A percentile compares a stretch with the other conserved stretches of the same genome.
These are phyloP conservation scores for Phialophora tarda DNA, from an alignment of 2,329 filamentous ascomycete genomes.

Conservation along the genomic window DNA sequence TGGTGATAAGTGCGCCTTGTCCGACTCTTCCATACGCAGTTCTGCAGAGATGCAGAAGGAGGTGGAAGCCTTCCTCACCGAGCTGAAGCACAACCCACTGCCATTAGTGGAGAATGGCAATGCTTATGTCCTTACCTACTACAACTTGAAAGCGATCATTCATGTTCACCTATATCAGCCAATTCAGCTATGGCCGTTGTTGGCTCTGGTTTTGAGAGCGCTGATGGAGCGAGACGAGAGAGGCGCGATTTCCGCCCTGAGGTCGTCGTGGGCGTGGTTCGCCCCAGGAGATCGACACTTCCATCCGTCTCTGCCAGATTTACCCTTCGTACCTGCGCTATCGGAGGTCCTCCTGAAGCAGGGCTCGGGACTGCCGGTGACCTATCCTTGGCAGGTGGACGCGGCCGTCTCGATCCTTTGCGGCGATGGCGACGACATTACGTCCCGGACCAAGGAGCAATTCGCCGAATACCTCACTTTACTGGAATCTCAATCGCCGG, in stretches of 20 bases:
- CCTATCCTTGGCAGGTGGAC: slow-evolving; percentile 34
- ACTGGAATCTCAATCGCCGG: slow-evolving; percentile 33
- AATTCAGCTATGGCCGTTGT: slow-evolving; percentile 36
- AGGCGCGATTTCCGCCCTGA: slow-evolving; percentile 4
- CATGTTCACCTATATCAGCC: slow-evolving; percentile 33
- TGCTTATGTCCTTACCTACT: slow-evolving; percentile 58
- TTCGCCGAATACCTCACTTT: slow-evolving; percentile 30
- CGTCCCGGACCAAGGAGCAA: slow-evolving; percentile 32
- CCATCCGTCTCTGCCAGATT: slow-evolving; percentile 13
- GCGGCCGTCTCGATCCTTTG: slow-evolving; percentile 37
- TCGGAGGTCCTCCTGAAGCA: slow-evolving; percentile 2
- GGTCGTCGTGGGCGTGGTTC: background rate
- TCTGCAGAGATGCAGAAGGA: slow-evolving; percentile 29
- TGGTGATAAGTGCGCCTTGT: slow-evolving; percentile 56
- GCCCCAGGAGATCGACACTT: slow-evolving; percentile 5
- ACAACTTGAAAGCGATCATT: slow-evolving; percentile 53
- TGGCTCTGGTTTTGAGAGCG: slow-evolving; percentile 52
- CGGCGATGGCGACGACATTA: slow-evolving; percentile 40
- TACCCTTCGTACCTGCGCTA: background rate
- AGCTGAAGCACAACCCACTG: slow-evolving; percentile 34
- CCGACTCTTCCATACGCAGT: slow-evolving; percentile 25
- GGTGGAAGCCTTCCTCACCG: slow-evolving; percentile 29
- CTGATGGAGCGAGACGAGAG: slow-evolving; percentile 44
- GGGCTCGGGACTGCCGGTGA: slow-evolving; percentile 12
- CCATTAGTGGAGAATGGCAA: slow-evolving; percentile 45